Conservation (phyloP, 148 eudicot genomes). For the Chenopodium formosanum region DNA sequence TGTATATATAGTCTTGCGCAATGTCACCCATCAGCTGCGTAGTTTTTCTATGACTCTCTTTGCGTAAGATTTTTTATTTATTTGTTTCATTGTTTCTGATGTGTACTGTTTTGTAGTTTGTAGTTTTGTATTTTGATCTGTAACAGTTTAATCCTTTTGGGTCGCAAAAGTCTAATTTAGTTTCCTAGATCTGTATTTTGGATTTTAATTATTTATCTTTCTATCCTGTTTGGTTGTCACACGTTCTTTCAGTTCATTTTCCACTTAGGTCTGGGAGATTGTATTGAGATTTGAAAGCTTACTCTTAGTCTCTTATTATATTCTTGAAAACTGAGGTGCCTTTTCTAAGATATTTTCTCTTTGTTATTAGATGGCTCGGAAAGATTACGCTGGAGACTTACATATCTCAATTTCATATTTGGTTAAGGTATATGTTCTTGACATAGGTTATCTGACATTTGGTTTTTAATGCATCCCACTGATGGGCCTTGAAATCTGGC, state of each 20-base stretch:
- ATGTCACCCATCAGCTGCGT: conserved; percentile 78
- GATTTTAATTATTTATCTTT: too few relatives aligned
- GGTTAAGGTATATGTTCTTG: conserved; percentile 69
- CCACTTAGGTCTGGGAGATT: not conserved
- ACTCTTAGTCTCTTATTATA: not conserved
- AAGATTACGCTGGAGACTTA: conserved; percentile 95
- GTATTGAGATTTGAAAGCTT: not conserved
- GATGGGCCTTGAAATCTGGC: not conserved
- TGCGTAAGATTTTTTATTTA: conserved; percentile 58
- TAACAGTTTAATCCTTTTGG: not conserved
- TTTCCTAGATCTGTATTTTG: not conserved
- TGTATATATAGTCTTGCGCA: conserved; percentile 88
- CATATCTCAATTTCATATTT: conserved; percentile 96
- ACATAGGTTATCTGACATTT: not conserved
- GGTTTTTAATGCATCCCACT: not conserved
- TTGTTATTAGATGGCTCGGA: conserved; percentile 84
- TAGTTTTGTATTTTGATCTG: not conserved
- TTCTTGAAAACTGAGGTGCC: not conserved
- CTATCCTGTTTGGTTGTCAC: not conserved
- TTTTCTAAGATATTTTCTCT: conserved; percentile 19
- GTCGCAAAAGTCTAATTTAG: not conserved
- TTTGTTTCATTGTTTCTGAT: not conserved
- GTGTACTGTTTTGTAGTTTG: not conserved
- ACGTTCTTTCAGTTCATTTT: not conserved
- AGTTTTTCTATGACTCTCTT: conserved; percentile 79